phyloP scores from a whole-genome alignment of 768 basidiomycete species.

The Hydnomerulius pinastri region DNA sequence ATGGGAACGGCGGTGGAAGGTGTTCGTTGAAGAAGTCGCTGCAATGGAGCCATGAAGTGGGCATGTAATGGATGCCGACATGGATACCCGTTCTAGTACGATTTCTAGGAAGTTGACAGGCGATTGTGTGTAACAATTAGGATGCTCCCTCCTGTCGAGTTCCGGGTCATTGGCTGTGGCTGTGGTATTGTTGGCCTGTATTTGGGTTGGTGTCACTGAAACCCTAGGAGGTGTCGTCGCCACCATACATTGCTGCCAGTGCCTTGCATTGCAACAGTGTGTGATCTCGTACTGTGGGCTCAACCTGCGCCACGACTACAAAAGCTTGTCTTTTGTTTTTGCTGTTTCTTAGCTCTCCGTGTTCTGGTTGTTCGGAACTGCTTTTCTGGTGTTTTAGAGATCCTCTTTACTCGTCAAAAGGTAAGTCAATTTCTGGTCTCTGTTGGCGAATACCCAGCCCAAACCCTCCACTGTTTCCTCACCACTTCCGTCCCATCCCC shows the following conservation, averaged over 20 bases:
- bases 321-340: not conserved
- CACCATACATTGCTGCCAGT: not conserved
- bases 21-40: slow-evolving; percentile 42
- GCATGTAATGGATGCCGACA: slow-evolving; percentile 10
- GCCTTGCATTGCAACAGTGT: not conserved
- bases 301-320: not conserved
- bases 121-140: no score
- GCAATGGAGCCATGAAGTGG: slow-evolving; percentile 20
- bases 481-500: slow-evolving; percentile 54
- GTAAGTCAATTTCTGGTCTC: slow-evolving; percentile 36
- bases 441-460: slow-evolving; percentile 50
- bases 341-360: not conserved
- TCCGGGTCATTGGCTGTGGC: not conserved
- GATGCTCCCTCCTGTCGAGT: no score
- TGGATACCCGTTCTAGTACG: no score
- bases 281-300: not conserved
- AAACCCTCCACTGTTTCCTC: slow-evolving; percentile 56
- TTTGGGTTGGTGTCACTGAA: not conserved
- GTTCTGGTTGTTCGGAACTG: not conserved
- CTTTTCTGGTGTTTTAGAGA: not conserved
- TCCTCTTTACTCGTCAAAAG: slow-evolving; percentile 15
- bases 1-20: slow-evolving; percentile 51
- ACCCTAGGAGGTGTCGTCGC: slow-evolving; percentile 1
- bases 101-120: no score
- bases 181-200: slow-evolving; percentile 4